These are phyloP conservation scores for Kluyveromyces siamensis DNA, from an alignment of 805 yeast species.

Conservation along the genomic window DNA sequence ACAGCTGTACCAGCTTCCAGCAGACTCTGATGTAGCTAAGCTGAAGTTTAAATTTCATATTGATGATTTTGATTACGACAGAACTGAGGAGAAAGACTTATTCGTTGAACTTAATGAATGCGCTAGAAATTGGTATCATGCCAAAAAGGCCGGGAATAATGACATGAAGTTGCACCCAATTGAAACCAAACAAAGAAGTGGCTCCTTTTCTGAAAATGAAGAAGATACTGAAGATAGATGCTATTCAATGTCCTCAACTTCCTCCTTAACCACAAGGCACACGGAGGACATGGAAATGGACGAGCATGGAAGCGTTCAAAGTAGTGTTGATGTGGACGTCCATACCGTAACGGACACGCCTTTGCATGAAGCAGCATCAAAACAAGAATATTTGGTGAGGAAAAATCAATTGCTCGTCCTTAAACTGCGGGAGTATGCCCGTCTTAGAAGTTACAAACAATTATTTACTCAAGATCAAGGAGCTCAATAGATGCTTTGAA, in stretches of 20 bases:
- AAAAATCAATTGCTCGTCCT: constrained; percentile 12
- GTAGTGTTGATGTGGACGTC: constrained; percentile 16
- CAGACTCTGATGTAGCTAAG: background rate
- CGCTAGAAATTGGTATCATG: constrained; percentile 17
- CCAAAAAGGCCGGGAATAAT: constrained; percentile 7
- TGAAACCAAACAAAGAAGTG: background rate
- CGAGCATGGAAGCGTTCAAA: constrained; percentile 21
- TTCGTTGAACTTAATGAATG: constrained; percentile 16
- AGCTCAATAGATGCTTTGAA: constrained; percentile 5
- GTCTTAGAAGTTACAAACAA: constrained; percentile 19
- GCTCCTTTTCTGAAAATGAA: background rate
- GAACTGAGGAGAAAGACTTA: constrained; percentile 6
- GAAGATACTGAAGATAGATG: background rate
- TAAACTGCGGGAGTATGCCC: constrained; percentile 19
- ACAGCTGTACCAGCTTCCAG: background rate
- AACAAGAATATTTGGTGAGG: constrained; percentile 10
- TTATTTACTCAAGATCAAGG: constrained; percentile 16
- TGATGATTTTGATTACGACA: background rate
- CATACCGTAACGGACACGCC: constrained; percentile 7
- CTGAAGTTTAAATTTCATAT: background rate
- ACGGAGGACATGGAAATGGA: constrained; percentile 20
- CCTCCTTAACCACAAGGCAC: constrained; percentile 3
- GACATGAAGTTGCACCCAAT: background rate
- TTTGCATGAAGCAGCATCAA: constrained; percentile 10
- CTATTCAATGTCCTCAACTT: background rate